Evolutionary conservation across 768 basidiomycete species (phyloP), one percentile per base, ranked within the genome.

Genomic region (Tricholoma flavovirens): DNA sequence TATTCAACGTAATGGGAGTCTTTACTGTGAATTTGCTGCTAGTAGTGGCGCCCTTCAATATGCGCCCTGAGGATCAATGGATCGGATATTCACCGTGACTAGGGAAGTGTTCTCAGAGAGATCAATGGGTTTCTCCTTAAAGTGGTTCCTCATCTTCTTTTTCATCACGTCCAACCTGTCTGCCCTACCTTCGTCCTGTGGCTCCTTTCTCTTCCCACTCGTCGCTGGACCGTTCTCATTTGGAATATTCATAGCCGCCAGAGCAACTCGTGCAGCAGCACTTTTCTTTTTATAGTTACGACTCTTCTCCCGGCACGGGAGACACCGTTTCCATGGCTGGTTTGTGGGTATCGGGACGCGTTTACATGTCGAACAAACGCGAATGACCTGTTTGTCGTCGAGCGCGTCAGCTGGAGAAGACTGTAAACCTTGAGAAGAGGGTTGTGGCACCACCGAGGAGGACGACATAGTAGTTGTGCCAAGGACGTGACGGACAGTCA

Each of bases 121-220:
- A 22, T 24, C 3, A 21, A 45, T 15, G 30, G 29, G n/a, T 19
- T 48, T 46, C n/a, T 30, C 29, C 30, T 56, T 45, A 12, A 61
- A 55, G 1, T 43, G 26, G 3, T 53, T 49, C 32, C 56, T 54
- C 22, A 68, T 49, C 3, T 61, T 58, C 15, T 59, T 57, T 56
- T 66, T 69, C 62, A 69, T 67, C 45, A 49, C 22, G 10, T 45
- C 55, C 22, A 66, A 7, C 15, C 60, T 66, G 0, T 45, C 52
- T 30, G 58, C 50, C 48, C 10, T 8, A 29, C 54, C 53, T 24
- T 56, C 55, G 7, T 26, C 40, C 26, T 49, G 48, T 35, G 48
- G 38, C 14, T 24, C 22, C 56, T 43, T 58, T 45, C 17, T 30
- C 15, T 42, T 30, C 50, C 38, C 52, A n/a, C 38, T 55, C 45